Base-by-base conservation (phyloP, 805 yeast genomes). In the Starmerella apicola region DNA sequence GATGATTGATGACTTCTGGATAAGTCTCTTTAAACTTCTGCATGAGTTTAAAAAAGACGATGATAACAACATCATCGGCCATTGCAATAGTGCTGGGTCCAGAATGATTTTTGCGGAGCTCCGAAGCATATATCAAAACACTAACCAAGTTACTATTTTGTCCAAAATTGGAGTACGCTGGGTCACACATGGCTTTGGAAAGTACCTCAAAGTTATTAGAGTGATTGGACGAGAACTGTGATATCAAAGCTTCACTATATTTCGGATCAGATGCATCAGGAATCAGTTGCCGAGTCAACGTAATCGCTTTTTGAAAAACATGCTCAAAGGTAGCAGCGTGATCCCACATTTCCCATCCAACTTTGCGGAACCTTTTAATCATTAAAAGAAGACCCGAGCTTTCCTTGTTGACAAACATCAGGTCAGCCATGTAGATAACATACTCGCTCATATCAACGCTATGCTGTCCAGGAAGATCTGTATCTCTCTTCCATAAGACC, bases 381-480 rank as follows among this genome's bases (percentile, higher is more conserved):
- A 86, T 67, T 5, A 66, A 59, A 2, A 76, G 64, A 46, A 91
- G 61, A 0, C 75, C 65, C 13, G 69, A 70, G 34, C 79, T 63
- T 50, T 84, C 88, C 8, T 66, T 60, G 7, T 70, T 64, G 20
- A 64, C 58, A 25, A 66, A 61, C 19, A 82, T 57, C 19, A 86
- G 52, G 18, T 70, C 70, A 34, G 80, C 68, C 50, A 68, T 77
- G 53, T 78, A 80, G 34, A 63, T 56, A 18, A 82, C 71, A 54
- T 91, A 88, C 39, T 76, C 73, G 47, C 66, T 70, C 24, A 79
- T 78, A 59, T 80, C 84, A 9, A 74, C 74, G 56, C 85, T 88
- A 59, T 88, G 95, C 50, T 81, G 83, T 0, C 99, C 99, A 0
- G 96, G 91, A 17, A 93, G 62, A 57, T 93, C 98, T 51, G 67